Conservation (phyloP, 2,329 filamentous ascomycete species). For the Elsinoe batatas region DNA sequence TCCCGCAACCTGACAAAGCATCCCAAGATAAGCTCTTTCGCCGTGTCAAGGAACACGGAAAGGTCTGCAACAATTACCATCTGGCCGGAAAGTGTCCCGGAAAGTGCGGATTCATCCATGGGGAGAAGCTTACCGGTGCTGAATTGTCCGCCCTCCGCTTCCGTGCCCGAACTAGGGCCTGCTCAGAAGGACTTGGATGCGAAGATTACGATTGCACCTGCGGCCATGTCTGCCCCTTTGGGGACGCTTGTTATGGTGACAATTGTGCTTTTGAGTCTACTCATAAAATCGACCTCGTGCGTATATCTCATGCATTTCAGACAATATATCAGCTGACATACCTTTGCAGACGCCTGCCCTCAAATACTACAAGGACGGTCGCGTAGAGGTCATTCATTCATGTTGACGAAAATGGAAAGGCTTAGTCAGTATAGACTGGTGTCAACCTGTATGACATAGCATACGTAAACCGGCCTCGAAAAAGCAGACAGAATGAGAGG, state of each 20-base stretch:
- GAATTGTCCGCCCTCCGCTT: slow-evolving; percentile 34
- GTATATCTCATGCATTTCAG: not conserved
- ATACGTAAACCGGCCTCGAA: not conserved
- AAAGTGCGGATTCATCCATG: slow-evolving; percentile 36
- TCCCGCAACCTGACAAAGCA: slow-evolving; percentile 24
- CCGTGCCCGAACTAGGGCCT: slow-evolving; percentile 33
- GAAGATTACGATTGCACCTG: slow-evolving; percentile 33
- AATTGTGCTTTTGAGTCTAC: slow-evolving; percentile 30
- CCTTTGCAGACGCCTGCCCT: not conserved
- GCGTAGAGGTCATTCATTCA: not conserved
- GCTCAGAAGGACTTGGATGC: slow-evolving; percentile 29
- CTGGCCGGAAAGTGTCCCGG: slow-evolving; percentile 30
- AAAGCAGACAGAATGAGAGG: not conserved
- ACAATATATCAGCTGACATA: not conserved
- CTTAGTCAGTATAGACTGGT: too few species aligned
- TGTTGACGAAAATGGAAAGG: not conserved
- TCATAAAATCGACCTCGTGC: slow-evolving; percentile 32
- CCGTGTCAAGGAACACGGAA: slow-evolving; percentile 22
- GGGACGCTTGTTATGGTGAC: slow-evolving; percentile 27
- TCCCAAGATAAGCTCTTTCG: slow-evolving; percentile 23
- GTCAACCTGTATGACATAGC: too few species aligned
- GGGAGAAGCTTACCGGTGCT: slow-evolving; percentile 28
- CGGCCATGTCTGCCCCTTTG: slow-evolving; percentile 33
- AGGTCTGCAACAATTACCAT: slow-evolving; percentile 31
- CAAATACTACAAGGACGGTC: slow-evolving; percentile 8